A percentile compares a stretch with the other conserved stretches of the same genome.
phyloP scores from a whole-genome alignment of 768 basidiomycete species.

The Tricholoma furcatifolium region DNA sequence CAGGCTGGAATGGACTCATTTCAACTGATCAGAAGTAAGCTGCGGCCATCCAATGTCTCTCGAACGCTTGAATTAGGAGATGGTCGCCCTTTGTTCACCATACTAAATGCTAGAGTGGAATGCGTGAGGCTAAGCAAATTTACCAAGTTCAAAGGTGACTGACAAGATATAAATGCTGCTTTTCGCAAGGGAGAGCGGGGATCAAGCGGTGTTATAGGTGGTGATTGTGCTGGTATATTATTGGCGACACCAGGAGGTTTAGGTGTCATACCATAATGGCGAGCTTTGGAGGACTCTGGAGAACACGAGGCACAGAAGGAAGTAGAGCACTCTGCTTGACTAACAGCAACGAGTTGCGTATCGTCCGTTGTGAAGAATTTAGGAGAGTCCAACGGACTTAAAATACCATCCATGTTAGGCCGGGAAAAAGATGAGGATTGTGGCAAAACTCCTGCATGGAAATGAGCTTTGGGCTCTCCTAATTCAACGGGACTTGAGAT shows the following conservation, averaged over 20 bases:
- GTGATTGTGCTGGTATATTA: background rate
- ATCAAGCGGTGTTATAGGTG: background rate
- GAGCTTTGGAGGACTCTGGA: background rate
- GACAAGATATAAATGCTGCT: background rate
- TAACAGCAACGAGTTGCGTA: background rate
- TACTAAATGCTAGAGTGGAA: background rate
- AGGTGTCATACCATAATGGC: background rate
- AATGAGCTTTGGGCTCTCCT: background rate
- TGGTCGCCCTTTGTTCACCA: background rate
- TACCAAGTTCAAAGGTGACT: background rate
- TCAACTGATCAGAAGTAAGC: too few species aligned
- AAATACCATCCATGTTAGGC: conserved; percentile 7
- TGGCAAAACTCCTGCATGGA: background rate
- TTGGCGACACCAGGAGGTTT: background rate
- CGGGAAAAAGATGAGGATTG: background rate
- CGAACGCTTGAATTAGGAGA: conserved; percentile 1
- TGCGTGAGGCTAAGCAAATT: background rate
- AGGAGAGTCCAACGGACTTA: conserved; percentile 19
- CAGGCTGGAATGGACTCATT: too few species aligned
- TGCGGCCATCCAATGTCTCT: background rate
- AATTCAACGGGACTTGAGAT: too few species aligned
- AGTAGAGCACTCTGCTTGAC: conserved; percentile 6
- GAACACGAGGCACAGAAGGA: conserved; percentile 1
- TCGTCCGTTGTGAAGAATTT: conserved; percentile 6
- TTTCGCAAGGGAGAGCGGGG: conserved; percentile 11